A percentile compares a stretch with the other conserved stretches of the same genome.
phyloP scores from a whole-genome alignment of 352 stramenopile species.

The Pythium volutum region DNA sequence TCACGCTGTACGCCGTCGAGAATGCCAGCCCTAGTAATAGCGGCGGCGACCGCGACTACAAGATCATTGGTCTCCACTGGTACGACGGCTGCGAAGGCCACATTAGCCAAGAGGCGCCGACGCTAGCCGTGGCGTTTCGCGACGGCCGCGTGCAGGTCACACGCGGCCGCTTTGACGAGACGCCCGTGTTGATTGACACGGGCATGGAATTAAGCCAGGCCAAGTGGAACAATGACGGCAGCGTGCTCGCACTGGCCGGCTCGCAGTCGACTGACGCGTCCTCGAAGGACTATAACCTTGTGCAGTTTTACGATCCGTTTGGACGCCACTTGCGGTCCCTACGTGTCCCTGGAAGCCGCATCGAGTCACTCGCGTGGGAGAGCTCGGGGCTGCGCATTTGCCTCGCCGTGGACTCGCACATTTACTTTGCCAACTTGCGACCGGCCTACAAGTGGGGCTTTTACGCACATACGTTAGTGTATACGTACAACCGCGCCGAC shows the following conservation, averaged over 20 bases:
- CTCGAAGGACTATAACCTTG: constrained; percentile 70
- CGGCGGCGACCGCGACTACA: constrained; percentile 51
- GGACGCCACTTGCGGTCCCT: constrained; percentile 84
- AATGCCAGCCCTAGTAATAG: constrained; percentile 30
- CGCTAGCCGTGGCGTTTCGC: constrained; percentile 89
- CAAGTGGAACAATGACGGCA: constrained; percentile 92
- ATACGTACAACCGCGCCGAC: constrained; percentile 89
- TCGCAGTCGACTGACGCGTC: constrained; percentile 31
- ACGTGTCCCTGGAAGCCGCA: constrained; percentile 82
- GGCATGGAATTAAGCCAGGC: constrained; percentile 82
- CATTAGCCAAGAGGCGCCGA: constrained; percentile 84
- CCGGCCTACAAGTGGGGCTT: constrained; percentile 91
- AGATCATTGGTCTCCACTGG: constrained; percentile 82
- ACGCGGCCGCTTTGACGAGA: constrained; percentile 80
- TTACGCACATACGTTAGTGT: constrained; percentile 88
- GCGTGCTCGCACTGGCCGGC: constrained; percentile 84
- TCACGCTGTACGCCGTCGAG: constrained; percentile 79
- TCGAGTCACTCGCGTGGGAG: constrained; percentile 91
- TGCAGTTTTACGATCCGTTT: constrained; percentile 93
- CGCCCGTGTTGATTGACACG: constrained; percentile 89
- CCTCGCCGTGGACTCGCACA: constrained; percentile 92
- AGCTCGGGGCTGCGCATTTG: constrained; percentile 89
- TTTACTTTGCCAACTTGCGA: constrained; percentile 95
- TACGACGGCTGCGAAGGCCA: constrained; percentile 88
- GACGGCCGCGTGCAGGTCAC: constrained; percentile 92